Conservation (phyloP, 2,329 filamentous ascomycete genomes). For the Penicillium oxalicum region DNA sequence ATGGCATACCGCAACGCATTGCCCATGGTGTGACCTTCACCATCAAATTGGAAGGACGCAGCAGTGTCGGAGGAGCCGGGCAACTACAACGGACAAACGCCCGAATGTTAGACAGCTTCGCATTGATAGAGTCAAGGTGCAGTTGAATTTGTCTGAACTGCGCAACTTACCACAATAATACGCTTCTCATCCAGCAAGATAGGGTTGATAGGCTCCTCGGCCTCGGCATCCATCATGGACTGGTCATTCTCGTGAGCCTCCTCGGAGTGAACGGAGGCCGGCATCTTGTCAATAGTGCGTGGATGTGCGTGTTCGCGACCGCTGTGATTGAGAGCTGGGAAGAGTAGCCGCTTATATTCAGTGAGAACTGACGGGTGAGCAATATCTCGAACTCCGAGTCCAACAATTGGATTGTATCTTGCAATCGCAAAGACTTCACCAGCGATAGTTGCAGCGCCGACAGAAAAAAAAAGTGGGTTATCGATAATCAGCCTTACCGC, state of each 20-base stretch:
- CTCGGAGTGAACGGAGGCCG: conserved; percentile 34
- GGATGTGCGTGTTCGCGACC: neutral
- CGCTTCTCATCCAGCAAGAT: conserved; percentile 43
- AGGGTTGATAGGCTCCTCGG: conserved; percentile 14
- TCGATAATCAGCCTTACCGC: conserved; percentile 19
- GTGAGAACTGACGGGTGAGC: too few relatives aligned
- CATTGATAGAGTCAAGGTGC: neutral
- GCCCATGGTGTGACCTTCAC: conserved; percentile 91
- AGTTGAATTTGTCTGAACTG: neutral
- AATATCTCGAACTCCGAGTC: too few relatives aligned
- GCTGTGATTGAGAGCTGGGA: neutral
- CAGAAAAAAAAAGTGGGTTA: conserved; percentile 24
- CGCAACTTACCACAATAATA: conserved; percentile 54
- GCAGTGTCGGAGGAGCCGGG: conserved; percentile 78
- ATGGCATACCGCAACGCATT: conserved; percentile 93
- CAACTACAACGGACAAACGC: conserved; percentile 50
- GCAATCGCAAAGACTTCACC: conserved; percentile 4
- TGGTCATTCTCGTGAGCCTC: conserved; percentile 33
- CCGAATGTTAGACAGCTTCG: neutral
- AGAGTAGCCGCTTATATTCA: too few relatives aligned
- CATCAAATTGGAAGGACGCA: conserved; percentile 89
- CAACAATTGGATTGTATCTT: neutral
- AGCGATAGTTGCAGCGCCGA: conserved; percentile 4
- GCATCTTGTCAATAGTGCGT: conserved; percentile 24
- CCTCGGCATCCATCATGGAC: conserved; percentile 36